These are phyloP conservation scores for Rhodotorula glutinis DNA, from an alignment of 1,284 basidiomycete species.

Conservation along the genomic window DNA sequence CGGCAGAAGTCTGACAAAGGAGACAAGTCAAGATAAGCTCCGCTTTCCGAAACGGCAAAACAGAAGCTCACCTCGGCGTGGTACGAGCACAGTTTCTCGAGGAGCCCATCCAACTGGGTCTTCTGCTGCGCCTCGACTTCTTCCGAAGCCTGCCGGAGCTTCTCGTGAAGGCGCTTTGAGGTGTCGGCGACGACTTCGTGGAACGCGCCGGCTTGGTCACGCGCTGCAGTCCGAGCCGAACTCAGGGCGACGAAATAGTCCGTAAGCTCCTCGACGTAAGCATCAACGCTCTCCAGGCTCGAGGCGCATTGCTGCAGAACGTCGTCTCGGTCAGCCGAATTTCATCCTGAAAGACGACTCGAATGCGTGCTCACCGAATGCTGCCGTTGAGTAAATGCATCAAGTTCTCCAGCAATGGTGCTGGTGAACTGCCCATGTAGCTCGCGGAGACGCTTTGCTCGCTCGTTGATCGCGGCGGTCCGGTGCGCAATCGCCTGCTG, in stretches of 20 bases:
- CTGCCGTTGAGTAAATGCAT: slow-evolving; percentile 11
- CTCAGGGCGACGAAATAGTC: no score
- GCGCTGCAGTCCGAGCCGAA: no score
- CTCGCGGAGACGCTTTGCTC: slow-evolving; percentile 8
- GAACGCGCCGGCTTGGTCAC: slow-evolving; percentile 1
- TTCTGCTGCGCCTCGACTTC: slow-evolving; percentile 3
- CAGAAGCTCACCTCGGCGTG: not conserved
- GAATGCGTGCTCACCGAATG: slow-evolving; percentile 2
- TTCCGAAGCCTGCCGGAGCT: not conserved
- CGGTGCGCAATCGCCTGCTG: slow-evolving; percentile 4
- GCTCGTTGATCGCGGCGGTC: slow-evolving; percentile 11
- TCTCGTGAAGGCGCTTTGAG: slow-evolving; percentile 4
- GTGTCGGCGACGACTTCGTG: slow-evolving; percentile 24
- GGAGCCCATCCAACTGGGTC: slow-evolving; percentile 1
- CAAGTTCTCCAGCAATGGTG: not conserved
- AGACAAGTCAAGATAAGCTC: not conserved
- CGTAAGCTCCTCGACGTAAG: no score
- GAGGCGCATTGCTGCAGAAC: no score
- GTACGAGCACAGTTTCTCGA: slow-evolving; percentile 3
- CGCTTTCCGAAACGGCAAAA: no score
- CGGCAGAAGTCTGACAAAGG: slow-evolving; percentile 1
- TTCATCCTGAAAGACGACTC: no score
- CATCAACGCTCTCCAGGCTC: no score
- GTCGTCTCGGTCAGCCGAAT: no score
- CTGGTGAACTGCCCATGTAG: slow-evolving; percentile 20